These are phyloP conservation scores for Halteria grandinella DNA, from an alignment of 73 alveolate genomes.

Conservation along the genomic window DNA sequence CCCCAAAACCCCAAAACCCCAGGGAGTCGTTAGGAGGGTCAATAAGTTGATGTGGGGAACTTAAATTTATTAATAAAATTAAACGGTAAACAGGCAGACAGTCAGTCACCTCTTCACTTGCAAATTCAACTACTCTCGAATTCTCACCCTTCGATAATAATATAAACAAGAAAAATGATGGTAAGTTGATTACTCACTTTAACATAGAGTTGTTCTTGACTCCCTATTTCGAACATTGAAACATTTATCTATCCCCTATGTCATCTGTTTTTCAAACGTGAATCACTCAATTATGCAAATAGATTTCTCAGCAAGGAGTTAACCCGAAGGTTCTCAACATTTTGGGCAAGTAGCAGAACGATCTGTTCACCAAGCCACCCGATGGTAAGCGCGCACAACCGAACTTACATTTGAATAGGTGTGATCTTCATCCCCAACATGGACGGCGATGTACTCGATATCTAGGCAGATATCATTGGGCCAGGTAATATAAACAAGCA, in stretches of 20 bases:
- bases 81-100: slow-evolving; percentile 52
- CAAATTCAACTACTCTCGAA: too few species aligned
- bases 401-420: slow-evolving; percentile 52
- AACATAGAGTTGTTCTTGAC: background rate
- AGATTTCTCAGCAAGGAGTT: background rate
- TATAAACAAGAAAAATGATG: slow-evolving; percentile 6
- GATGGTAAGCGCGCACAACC: slow-evolving; percentile 19
- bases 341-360: slow-evolving; percentile 44
- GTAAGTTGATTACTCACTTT: background rate
- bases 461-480: slow-evolving; percentile 95
- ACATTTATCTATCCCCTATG: too few species aligned
- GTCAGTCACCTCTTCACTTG: too few species aligned
- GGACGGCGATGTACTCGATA: slow-evolving; percentile 90
- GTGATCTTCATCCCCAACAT: slow-evolving; percentile 80
- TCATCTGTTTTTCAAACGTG: too few species aligned
- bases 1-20: slow-evolving; percentile 37
- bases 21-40: background rate
- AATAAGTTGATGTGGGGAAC: slow-evolving; percentile 2
- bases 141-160: too few species aligned
- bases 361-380: slow-evolving; percentile 26
- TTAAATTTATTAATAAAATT: slow-evolving; percentile 27
- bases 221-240: background rate
- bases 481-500: slow-evolving; percentile 74
- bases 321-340: slow-evolving; percentile 63
- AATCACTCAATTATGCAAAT: slow-evolving; percentile 16